Conservation (phyloP, 106 monocot genomes). For the Triglochin maritima region DNA sequence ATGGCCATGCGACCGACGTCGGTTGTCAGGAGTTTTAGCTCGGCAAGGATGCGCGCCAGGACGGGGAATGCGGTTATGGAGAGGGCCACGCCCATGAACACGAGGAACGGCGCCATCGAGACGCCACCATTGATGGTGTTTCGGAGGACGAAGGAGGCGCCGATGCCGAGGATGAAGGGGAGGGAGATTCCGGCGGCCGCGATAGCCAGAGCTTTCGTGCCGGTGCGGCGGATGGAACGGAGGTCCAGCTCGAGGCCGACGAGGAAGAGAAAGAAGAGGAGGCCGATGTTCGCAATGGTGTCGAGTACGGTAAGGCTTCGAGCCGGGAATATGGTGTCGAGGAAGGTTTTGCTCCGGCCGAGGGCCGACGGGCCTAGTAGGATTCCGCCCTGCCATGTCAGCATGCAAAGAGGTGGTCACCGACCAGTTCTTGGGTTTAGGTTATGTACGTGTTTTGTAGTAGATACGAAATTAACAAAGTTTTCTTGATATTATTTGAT, state of each 20-base stretch:
- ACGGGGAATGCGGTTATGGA: constrained; percentile 31
- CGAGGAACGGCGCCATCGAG: constrained; percentile 12
- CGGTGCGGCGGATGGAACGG: constrained; percentile 11
- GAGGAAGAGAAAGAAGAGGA: constrained; percentile 30
- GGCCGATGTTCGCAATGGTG: constrained; percentile 29
- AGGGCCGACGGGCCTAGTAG: too few species aligned
- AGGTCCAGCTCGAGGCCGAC: constrained; percentile 27
- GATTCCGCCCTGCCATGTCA: too few species aligned
- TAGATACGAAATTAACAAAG: too few species aligned
- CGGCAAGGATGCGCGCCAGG: constrained; percentile 28
- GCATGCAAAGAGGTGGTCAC: too few species aligned
- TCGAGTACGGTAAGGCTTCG: constrained; percentile 22
- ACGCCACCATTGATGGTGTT: constrained; percentile 9
- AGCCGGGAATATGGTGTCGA: too few species aligned
- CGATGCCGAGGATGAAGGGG: constrained; percentile 26
- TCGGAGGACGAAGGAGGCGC: constrained; percentile 13
- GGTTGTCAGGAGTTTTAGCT: constrained; percentile 29
- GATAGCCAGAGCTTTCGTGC: constrained; percentile 13
- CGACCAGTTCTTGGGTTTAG: too few species aligned
- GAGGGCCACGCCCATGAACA: constrained; percentile 27
- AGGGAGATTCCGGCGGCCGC: constrained; percentile 17
- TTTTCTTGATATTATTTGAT: too few species aligned
- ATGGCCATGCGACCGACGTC: constrained; percentile 23
- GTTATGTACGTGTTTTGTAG: too few species aligned
- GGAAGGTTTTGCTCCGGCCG: too few species aligned